These are phyloP conservation scores for Beauveria asiatica DNA, from an alignment of 2,329 filamentous ascomycete genomes.

Conservation along the genomic window DNA sequence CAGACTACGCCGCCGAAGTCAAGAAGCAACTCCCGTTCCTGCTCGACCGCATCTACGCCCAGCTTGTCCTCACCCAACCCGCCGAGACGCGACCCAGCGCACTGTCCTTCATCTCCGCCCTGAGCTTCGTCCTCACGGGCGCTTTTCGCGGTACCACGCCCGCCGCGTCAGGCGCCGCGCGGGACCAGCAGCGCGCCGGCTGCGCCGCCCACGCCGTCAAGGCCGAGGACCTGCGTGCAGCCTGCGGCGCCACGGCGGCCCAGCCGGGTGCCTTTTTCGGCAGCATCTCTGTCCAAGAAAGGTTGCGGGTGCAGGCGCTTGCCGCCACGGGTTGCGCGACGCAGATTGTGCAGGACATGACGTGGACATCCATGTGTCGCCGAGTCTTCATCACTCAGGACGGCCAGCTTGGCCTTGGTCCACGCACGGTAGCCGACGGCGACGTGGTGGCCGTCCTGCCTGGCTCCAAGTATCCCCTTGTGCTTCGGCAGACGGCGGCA, in stretches of 20 bases:
- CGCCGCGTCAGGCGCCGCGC: not conserved
- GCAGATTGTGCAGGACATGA: slow-evolving; percentile 11
- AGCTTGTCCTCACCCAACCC: not conserved
- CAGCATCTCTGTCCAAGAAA: not conserved
- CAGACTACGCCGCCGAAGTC: not conserved
- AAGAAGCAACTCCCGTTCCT: slow-evolving; percentile 6
- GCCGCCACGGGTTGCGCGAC: not conserved
- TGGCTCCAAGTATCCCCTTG: not conserved
- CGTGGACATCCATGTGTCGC: slow-evolving; percentile 12
- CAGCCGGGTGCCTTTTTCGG: not conserved
- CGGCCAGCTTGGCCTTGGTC: slow-evolving; percentile 8
- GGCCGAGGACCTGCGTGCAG: not conserved
- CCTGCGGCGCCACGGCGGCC: not conserved
- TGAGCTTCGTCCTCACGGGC: slow-evolving; percentile 7
- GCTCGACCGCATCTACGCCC: slow-evolving; percentile 3
- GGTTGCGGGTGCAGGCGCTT: not conserved
- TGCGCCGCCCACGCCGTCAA: slow-evolving; percentile 7
- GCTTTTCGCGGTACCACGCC: not conserved
- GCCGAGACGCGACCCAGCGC: not conserved
- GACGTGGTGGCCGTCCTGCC: slow-evolving; percentile 2
- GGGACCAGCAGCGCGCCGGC: not conserved
- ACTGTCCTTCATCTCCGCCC: not conserved
- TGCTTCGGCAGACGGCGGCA: not conserved
- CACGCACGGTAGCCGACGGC: not conserved
- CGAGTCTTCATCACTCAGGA: not conserved